phyloP scores from a whole-genome alignment of 768 basidiomycete genomes.

The Russula vinacea region DNA sequence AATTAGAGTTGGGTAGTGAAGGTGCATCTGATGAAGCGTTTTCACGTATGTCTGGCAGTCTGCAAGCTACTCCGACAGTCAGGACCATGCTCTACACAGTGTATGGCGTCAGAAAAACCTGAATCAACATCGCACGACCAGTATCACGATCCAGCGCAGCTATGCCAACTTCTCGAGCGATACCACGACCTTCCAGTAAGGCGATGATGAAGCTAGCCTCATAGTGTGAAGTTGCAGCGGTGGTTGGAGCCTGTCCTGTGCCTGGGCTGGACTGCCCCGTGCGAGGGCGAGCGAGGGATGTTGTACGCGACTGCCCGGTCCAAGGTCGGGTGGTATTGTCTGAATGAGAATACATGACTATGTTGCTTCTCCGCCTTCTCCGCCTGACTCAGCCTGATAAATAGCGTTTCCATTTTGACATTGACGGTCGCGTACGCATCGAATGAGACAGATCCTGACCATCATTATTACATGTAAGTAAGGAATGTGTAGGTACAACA shows the following conservation, averaged over 20 bases:
- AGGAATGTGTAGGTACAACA: conserved; percentile 2
- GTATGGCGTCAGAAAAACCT: conserved; percentile 46
- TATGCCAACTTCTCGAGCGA: conserved; percentile 82
- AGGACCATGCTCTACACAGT: conserved; percentile 2
- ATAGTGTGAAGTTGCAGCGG: conserved; percentile 54
- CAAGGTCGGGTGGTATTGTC: conserved; percentile 44
- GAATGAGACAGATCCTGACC: background rate
- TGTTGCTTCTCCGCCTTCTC: no score
- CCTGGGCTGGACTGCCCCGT: conserved; percentile 49
- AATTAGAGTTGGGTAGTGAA: conserved; percentile 66
- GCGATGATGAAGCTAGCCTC: conserved; percentile 67
- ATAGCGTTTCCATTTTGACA: conserved; percentile 1
- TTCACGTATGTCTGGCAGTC: conserved; percentile 90
- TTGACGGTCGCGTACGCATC: background rate
- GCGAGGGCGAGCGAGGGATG: conserved; percentile 20
- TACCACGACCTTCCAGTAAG: conserved; percentile 71
- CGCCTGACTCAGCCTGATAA: background rate
- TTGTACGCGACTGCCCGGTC: conserved; percentile 55
- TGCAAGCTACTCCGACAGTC: conserved; percentile 50
- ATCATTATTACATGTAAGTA: no score
- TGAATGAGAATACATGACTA: conserved; percentile 31
- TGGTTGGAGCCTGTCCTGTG: conserved; percentile 57
- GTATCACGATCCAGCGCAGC: conserved; percentile 82
- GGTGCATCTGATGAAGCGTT: conserved; percentile 79
- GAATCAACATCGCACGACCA: conserved; percentile 70